Percentiles rank a stretch among this genome's conserved stretches.
Conservation (phyloP, 2,329 filamentous ascomycete genomes). For the Calonectria montana region DNA sequence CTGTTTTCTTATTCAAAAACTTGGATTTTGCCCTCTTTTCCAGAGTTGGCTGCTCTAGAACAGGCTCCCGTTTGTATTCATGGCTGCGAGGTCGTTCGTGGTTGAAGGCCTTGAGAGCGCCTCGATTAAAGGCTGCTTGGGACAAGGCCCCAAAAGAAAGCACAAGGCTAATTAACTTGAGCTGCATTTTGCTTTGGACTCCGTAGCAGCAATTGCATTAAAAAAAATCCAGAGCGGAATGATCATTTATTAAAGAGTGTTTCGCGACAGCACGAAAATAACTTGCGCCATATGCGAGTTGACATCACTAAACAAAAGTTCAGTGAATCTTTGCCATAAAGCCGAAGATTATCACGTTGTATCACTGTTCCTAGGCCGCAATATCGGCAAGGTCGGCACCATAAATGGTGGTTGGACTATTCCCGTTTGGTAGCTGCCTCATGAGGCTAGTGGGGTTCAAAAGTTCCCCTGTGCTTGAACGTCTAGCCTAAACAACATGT, state of each 20-base stretch:
- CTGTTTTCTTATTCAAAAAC: slow-evolving; percentile 35
- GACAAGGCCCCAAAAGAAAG: slow-evolving; percentile 37
- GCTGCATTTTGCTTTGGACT: slow-evolving; percentile 24
- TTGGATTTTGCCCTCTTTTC: slow-evolving; percentile 28
- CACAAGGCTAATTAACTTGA: slow-evolving; percentile 34
- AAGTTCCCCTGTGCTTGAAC: slow-evolving; percentile 15
- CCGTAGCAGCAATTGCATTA: not conserved
- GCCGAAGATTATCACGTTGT: not conserved
- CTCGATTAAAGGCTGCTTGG: slow-evolving; percentile 38
- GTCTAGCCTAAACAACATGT: slow-evolving; percentile 1
- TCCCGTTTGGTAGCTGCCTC: slow-evolving; percentile 17
- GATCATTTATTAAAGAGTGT: not conserved
- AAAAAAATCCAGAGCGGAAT: not conserved
- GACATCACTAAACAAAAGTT: slow-evolving; percentile 7
- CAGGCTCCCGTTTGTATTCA: slow-evolving; percentile 24
- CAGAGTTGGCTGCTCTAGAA: slow-evolving; percentile 9
- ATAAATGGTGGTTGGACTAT: not conserved
- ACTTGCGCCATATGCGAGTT: slow-evolving; percentile 16
- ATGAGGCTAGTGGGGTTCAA: slow-evolving; percentile 23
- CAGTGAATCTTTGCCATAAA: slow-evolving; percentile 1
- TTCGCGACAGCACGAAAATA: not conserved
- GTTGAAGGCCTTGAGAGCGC: slow-evolving; percentile 35
- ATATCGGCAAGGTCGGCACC: slow-evolving; percentile 20
- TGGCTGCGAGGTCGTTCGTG: slow-evolving; percentile 21
- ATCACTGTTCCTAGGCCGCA: not conserved